Conservation (phyloP, 371 early-diverging fungal species). For the Apophysomyces ossiformis region DNA sequence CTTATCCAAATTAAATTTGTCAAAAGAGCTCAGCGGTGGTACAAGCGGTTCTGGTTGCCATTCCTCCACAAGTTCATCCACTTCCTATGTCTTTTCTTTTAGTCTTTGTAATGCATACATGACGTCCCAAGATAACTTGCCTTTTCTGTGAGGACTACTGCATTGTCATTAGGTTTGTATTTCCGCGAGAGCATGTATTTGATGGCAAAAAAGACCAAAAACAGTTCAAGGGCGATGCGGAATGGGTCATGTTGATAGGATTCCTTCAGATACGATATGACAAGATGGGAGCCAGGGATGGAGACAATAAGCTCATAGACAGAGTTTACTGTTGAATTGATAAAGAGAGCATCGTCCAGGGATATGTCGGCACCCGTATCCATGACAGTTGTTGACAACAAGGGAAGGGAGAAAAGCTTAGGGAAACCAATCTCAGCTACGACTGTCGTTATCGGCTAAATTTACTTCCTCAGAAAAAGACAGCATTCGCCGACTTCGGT, state of each 20-base stretch:
- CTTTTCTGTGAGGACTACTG: conserved; percentile 85
- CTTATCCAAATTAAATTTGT: conserved; percentile 80
- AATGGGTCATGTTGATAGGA: conserved; percentile 97
- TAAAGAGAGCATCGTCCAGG: conserved; percentile 42
- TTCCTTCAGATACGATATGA: conserved; percentile 83
- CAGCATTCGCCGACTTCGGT: too few relatives aligned
- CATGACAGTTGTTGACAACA: conserved; percentile 11
- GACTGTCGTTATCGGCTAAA: too few relatives aligned
- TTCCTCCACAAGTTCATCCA: conserved; percentile 91
- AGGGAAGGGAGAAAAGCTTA: not conserved
- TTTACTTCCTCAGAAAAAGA: too few relatives aligned
- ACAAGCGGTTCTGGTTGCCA: conserved; percentile 98
- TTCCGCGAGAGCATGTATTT: conserved; percentile 88
- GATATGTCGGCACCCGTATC: conserved; percentile 9
- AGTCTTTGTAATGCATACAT: not conserved
- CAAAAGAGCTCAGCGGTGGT: conserved; percentile 73
- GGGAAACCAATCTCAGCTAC: too few relatives aligned
- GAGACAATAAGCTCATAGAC: conserved; percentile 43
- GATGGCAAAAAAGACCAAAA: conserved; percentile 87
- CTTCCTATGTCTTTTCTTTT: conserved; percentile 28
- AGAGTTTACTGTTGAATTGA: conserved; percentile 51
- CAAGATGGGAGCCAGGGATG: conserved; percentile 81
- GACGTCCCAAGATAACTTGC: conserved; percentile 37
- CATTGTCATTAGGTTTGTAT: conserved; percentile 83
- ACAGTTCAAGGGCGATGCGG: conserved; percentile 86